These are phyloP conservation scores for Coniochaeta ligniaria DNA, from an alignment of 2,329 filamentous ascomycete species.

Conservation along the genomic window DNA sequence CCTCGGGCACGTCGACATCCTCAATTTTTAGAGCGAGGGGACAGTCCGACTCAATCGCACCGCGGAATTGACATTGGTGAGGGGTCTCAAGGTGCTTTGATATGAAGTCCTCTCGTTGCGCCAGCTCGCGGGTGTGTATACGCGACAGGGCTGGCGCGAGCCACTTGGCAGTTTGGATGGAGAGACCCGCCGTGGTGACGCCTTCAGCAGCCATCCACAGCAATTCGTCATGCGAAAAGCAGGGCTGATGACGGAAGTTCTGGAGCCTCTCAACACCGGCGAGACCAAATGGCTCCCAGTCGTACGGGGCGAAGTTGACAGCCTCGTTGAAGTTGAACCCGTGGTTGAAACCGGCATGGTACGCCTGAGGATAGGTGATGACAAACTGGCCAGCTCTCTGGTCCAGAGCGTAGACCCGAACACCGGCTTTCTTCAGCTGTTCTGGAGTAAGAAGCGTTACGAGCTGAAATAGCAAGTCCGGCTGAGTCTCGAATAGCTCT, in stretches of 20 bases:
- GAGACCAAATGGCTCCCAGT: constrained; percentile 92
- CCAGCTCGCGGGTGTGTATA: constrained; percentile 66
- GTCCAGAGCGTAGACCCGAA: constrained; percentile 90
- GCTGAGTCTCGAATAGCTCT: constrained; percentile 93
- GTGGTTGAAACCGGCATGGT: constrained; percentile 97
- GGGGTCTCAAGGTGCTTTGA: constrained; percentile 52
- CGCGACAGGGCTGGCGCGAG: constrained; percentile 78
- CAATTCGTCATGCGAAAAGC: constrained; percentile 95
- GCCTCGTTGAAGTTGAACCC: constrained; percentile 99
- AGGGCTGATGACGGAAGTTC: constrained; percentile 82
- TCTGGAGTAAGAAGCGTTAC: constrained; percentile 94
- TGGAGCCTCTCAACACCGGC: constrained; percentile 80
- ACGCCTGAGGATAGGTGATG: constrained; percentile 93
- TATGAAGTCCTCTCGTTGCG: constrained; percentile 62
- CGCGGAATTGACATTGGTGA: constrained; percentile 47
- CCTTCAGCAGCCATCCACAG: constrained; percentile 83
- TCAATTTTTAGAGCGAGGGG: constrained; percentile 57
- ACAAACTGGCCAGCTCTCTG: constrained; percentile 94
- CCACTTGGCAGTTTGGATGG: constrained; percentile 92
- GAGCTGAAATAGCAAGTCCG: constrained; percentile 90
- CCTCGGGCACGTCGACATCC: constrained; percentile 73
- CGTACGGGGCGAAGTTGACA: constrained; percentile 90
- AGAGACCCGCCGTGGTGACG: constrained; percentile 54
- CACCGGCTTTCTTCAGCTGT: constrained; percentile 85
- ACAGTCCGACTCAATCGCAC: constrained; percentile 43